phyloP scores from a whole-genome alignment of 495 filamentous ascomycete species.

The Penicillium pancosmium region DNA sequence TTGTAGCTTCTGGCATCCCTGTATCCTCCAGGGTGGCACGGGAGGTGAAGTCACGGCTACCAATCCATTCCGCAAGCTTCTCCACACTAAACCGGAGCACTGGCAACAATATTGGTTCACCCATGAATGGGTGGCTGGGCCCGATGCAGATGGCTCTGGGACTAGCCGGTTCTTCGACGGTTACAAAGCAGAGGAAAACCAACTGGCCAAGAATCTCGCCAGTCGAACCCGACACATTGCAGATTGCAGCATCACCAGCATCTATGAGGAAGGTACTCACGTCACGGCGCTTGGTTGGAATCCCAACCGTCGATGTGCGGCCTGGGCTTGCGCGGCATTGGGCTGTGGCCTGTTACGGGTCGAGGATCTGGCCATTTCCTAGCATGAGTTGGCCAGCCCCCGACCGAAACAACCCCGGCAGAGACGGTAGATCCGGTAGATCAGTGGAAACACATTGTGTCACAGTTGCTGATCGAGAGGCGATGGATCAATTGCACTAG shows the following conservation, averaged over 20 bases:
- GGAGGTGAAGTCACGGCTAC: constrained; percentile 57
- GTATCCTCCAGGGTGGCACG: constrained; percentile 55
- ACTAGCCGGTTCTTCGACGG: constrained; percentile 62
- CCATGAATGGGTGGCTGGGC: constrained; percentile 57
- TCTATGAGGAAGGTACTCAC: constrained; percentile 61
- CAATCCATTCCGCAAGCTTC: constrained; percentile 58
- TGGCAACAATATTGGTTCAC: constrained; percentile 65
- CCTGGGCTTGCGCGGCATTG: constrained; percentile 66
- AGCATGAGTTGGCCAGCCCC: constrained; percentile 11
- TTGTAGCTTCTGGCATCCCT: constrained; percentile 55
- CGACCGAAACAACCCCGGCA: constrained; percentile 6
- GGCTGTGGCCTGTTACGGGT: constrained; percentile 66
- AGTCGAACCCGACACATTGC: constrained; percentile 38
- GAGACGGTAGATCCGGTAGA: constrained; percentile 11
- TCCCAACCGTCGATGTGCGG: constrained; percentile 60
- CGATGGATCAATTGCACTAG: background rate
- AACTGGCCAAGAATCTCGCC: constrained; percentile 33
- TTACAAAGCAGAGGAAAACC: constrained; percentile 52
- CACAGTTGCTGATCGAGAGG: constrained; percentile 7
- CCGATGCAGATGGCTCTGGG: constrained; percentile 35
- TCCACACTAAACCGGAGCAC: constrained; percentile 55
- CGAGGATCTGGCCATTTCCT: constrained; percentile 65
- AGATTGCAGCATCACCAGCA: constrained; percentile 46
- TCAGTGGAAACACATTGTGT: constrained; percentile 10
- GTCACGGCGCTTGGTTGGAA: constrained; percentile 67